Evolutionary conservation across 2,329 filamentous ascomycete genomes (phyloP).

Genomic region (Xylogone sp.): DNA sequence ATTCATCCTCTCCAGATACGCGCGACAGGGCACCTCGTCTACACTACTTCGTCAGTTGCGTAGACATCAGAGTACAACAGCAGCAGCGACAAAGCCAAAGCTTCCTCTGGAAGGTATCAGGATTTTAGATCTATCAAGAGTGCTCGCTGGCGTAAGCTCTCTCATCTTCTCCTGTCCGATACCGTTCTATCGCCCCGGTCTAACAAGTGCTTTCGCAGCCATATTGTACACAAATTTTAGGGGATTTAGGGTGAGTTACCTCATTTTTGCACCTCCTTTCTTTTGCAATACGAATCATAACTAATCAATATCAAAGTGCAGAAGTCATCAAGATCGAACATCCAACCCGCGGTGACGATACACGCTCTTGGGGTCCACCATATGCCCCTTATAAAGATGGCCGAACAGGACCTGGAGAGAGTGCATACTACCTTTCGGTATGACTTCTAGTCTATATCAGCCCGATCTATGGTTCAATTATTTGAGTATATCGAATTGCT

Average conservation of each 20-base stretch:
- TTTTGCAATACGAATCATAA: slow-evolving; percentile 22
- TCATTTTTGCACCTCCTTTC: neutral
- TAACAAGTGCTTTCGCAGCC: slow-evolving; percentile 56
- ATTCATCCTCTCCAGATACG: neutral
- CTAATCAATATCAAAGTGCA: slow-evolving; percentile 53
- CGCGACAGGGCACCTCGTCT: neutral
- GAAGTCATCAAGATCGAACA: slow-evolving; percentile 97
- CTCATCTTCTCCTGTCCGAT: too few species aligned
- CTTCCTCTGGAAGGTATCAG: slow-evolving; percentile 77
- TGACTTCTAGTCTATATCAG: neutral
- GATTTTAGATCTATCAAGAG: slow-evolving; percentile 92
- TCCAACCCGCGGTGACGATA: slow-evolving; percentile 84
- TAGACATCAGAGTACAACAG: neutral
- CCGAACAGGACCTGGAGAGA: slow-evolving; percentile 72
- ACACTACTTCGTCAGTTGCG: neutral
- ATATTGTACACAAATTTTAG: slow-evolving; percentile 92
- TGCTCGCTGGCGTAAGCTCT: slow-evolving; percentile 71
- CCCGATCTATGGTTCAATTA: too few species aligned
- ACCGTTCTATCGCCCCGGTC: too few species aligned
- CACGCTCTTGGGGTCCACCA: slow-evolving; percentile 89
- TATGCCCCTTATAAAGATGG: slow-evolving; percentile 71
- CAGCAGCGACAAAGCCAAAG: slow-evolving; percentile 2
- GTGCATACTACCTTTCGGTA: slow-evolving; percentile 86
- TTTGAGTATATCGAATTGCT: too few species aligned
- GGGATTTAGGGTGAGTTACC: slow-evolving; percentile 77